These are phyloP conservation scores for Atkinsonella texensis DNA, from an alignment of 2,329 filamentous ascomycete species.

Conservation along the genomic window DNA sequence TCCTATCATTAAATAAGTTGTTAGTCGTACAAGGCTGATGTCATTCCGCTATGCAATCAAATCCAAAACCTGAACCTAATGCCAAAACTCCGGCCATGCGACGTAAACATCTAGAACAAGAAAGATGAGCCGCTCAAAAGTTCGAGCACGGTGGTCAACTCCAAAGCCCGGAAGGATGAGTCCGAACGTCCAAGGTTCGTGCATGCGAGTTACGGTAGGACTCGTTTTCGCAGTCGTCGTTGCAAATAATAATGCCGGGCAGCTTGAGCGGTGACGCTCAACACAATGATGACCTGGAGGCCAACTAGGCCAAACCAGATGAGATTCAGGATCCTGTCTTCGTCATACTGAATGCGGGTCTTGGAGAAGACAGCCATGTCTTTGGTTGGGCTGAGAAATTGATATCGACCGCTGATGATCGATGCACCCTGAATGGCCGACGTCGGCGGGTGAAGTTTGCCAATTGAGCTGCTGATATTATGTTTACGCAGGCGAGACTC, in stretches of 20 bases:
- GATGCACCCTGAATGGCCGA: neutral
- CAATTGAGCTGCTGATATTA: too few species aligned
- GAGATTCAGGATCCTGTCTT: slow-evolving; percentile 30
- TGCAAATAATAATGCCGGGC: slow-evolving; percentile 6
- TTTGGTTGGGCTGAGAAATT: neutral
- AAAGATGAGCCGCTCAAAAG: neutral
- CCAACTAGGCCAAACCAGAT: slow-evolving; percentile 35
- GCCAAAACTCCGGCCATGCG: neutral
- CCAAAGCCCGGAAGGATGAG: neutral
- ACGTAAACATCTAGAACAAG: neutral
- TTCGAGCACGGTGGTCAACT: neutral
- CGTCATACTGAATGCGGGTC: slow-evolving; percentile 15
- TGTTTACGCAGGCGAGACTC: neutral
- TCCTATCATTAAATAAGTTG: neutral
- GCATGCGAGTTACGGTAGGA: slow-evolving; percentile 3
- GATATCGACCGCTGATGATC: neutral
- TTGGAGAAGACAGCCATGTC: slow-evolving; percentile 14
- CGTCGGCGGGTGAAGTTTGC: neutral
- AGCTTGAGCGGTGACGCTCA: slow-evolving; percentile 24
- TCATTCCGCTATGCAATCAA: neutral
- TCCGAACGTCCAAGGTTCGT: neutral
- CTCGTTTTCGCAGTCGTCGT: slow-evolving; percentile 4
- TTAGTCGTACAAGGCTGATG: neutral
- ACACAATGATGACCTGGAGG: slow-evolving; percentile 32
- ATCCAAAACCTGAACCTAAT: neutral